Percentiles rank a stretch among this genome's conserved stretches.
These are phyloP conservation scores for Sphaerosporella brunnea DNA, from an alignment of 495 filamentous ascomycete species.

Conservation along the genomic window DNA sequence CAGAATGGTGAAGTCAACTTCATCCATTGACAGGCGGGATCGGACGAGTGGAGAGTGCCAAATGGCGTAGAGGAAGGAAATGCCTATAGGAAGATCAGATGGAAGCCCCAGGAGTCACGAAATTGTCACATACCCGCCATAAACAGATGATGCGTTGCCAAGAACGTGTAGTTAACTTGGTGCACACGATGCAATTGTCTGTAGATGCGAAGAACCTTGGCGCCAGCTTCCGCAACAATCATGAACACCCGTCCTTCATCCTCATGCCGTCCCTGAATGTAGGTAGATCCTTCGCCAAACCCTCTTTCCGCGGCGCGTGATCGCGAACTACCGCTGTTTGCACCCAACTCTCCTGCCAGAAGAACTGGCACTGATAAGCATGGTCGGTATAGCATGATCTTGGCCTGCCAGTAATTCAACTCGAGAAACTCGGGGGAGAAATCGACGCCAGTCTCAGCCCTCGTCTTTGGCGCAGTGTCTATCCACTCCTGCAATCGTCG, in stretches of 20 bases:
- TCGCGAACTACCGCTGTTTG: conserved; percentile 9
- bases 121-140: conserved; percentile 71
- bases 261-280: conserved; percentile 19
- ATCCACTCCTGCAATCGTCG: conserved; percentile 74
- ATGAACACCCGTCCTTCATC: conserved; percentile 82
- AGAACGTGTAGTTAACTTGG: conserved; percentile 86
- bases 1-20: conserved; percentile 88
- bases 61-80: conserved; percentile 90
- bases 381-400: conserved; percentile 90
- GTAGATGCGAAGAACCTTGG: conserved; percentile 80
- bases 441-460: conserved; percentile 60
- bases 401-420: conserved; percentile 94
- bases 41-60: conserved; percentile 87
- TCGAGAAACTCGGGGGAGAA: conserved; percentile 79
- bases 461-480: conserved; percentile 50
- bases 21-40: conserved; percentile 74
- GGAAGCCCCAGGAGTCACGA: no score
- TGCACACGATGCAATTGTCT: conserved; percentile 72
- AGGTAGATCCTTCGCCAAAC: conserved; percentile 9
- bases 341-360: conserved; percentile 50
- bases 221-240: conserved; percentile 85
- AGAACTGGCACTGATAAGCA: conserved; percentile 72
- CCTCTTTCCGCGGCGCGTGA: conserved; percentile 21
- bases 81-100: conserved; percentile 34
- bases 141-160: conserved; percentile 94